Evolutionary conservation across 1,284 basidiomycete genomes (phyloP).

Genomic region (Heterobasidion irregulare): DNA sequence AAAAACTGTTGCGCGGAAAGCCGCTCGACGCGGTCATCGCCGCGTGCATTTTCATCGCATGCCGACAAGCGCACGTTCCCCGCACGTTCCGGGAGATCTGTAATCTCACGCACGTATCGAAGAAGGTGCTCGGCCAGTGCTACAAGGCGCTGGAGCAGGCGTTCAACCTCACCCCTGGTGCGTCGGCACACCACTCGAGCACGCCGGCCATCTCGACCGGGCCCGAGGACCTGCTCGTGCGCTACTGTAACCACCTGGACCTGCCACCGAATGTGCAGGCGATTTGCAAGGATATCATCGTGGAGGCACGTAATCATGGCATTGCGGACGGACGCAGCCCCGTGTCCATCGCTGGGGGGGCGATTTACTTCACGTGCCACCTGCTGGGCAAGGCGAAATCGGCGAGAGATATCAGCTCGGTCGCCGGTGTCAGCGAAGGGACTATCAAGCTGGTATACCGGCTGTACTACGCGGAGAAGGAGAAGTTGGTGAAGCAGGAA

Average conservation of each 20-base stretch:
- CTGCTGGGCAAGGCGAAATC: conserved; percentile 71
- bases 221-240: conserved; percentile 84
- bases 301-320: conserved; percentile 74
- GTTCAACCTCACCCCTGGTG: conserved; percentile 80
- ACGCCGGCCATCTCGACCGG: conserved; percentile 40
- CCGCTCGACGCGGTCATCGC: conserved; percentile 91
- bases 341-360: conserved; percentile 93
- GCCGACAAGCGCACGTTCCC: conserved; percentile 88
- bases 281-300: conserved; percentile 81
- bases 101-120: conserved; percentile 87
- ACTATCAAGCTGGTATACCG: conserved; percentile 89
- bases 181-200: conserved; percentile 29
- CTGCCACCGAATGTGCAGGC: conserved; percentile 79
- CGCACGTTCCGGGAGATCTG: conserved; percentile 96
- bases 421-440: conserved; percentile 96
- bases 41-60: conserved; percentile 97
- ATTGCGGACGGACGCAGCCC: conserved; percentile 92
- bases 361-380: conserved; percentile 88
- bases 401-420: conserved; percentile 82
- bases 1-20: conserved; percentile 89
- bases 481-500: conserved; percentile 72
- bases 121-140: conserved; percentile 92
- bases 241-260: conserved; percentile 91
- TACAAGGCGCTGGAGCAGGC: conserved; percentile 91
- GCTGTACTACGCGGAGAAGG: conserved; percentile 59